Base-by-base conservation (phyloP, 2,329 filamentous ascomycete genomes). In the Podosphaera leucotricha region DNA sequence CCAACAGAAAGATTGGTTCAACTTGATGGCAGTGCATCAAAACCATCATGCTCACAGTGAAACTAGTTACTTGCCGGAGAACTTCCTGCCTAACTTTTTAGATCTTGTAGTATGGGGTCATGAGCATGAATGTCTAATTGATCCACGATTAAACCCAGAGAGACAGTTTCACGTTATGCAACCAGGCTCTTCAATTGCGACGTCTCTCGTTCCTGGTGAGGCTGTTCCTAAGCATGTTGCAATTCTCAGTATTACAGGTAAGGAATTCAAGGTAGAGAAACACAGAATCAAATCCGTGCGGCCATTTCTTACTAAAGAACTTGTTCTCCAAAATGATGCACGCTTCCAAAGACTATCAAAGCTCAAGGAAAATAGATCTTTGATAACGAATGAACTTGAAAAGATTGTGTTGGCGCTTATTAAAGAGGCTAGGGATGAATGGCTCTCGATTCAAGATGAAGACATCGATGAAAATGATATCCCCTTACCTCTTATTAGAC, bases 131-230 rank as follows among this genome's bases (percentile, higher is more conserved):
- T 98, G 90, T 56, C 60, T 87, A 6, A 92, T 98, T 50, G 77
- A 93, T 38, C 90, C 90, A 0, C 65, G 66, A 1, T 67, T 75
- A 40, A 98, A 95, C 53, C 73, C 80, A 0, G 84, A 93, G 55
- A 93, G 79, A 41, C 80, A 79, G 0, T 98, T 98, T 53, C 76
- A 90, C 52, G 87, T 98, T 49, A 94, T 98, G 74, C 90, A 98
- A 55, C 90, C 90, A 0, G 90, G 90, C 0, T 98, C 90, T 0
- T 95, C 90, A 0, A 80, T 98, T 0, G 90, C 87, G 0, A 98
- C 90, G 1, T 95, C 90, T 0, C 66, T 98, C 0, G 77, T 90
- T 7, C 79, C 81, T 0, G 86, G 86, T 22, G 90, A 98, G 61
- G 82, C 90, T 0, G 83, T 85, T 1, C 67, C 83, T 6, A 98